Percentiles rank a stretch among this genome's conserved stretches.
Conservation (phyloP, 345 rosid genomes). For the Dipteronia sinensis region DNA sequence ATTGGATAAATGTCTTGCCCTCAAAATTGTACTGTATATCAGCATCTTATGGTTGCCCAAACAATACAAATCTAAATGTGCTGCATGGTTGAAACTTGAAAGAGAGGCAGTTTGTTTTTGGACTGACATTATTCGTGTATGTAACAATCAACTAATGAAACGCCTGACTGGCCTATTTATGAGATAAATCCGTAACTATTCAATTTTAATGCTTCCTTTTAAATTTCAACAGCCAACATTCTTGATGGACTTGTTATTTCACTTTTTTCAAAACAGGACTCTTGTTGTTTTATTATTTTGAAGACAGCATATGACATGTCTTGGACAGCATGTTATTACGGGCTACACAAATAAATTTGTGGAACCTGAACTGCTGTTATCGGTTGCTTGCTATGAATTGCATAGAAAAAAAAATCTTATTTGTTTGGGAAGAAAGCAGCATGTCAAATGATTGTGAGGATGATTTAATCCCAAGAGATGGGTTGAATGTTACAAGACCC, state of each 20-base stretch:
- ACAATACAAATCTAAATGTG: not conserved
- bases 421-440: not conserved
- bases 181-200: not conserved
- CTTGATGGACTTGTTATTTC: not conserved
- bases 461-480: not conserved
- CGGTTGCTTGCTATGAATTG: not conserved
- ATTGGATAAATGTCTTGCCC: not conserved
- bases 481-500: not conserved
- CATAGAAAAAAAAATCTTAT: not conserved
- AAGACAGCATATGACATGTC: not conserved
- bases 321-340: not conserved
- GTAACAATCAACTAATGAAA: not conserved
- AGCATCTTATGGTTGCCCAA: not conserved
- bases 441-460: not conserved
- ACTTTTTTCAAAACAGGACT: not conserved
- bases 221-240: not conserved
- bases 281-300: not conserved
- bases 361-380: slow-evolving; percentile 3
- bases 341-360: not conserved
- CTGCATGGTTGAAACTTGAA: not conserved
- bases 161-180: not conserved
- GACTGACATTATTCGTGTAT: not conserved
- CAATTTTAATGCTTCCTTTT: not conserved
- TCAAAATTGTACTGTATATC: not conserved
- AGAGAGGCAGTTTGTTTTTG: not conserved